These are phyloP conservation scores for Aristolochia californica DNA, from an alignment of 164 flowering plant species.

Conservation along the genomic window DNA sequence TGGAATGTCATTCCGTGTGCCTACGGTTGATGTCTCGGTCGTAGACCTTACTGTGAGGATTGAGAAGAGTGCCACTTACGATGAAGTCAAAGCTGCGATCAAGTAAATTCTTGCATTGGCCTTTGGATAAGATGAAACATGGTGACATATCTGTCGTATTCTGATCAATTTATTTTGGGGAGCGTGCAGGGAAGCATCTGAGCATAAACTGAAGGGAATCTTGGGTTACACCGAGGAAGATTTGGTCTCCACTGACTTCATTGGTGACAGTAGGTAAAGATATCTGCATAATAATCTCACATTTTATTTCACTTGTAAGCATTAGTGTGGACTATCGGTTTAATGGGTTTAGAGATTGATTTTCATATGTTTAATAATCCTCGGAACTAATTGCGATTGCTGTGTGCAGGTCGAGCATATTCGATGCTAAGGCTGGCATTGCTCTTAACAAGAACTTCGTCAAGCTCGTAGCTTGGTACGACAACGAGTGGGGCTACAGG, in stretches of 20 bases:
- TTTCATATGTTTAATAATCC: neutral
- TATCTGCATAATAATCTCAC: too few relatives aligned
- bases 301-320: too few relatives aligned
- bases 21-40: slow-evolving; percentile 65
- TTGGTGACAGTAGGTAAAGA: slow-evolving; percentile 59
- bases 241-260: slow-evolving; percentile 59
- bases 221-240: slow-evolving; percentile 73
- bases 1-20: slow-evolving; percentile 77
- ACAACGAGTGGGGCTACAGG: slow-evolving; percentile 80
- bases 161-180: neutral
- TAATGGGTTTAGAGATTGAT: neutral
- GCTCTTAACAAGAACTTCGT: slow-evolving; percentile 43
- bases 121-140: neutral
- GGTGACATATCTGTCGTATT: neutral
- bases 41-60: slow-evolving; percentile 72
- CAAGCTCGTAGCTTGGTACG: slow-evolving; percentile 64
- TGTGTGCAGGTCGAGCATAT: slow-evolving; percentile 48
- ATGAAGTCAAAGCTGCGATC: slow-evolving; percentile 54
- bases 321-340: neutral
- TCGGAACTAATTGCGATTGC: neutral
- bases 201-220: slow-evolving; percentile 65
- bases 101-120: slow-evolving; percentile 28
- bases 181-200: slow-evolving; percentile 51
- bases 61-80: slow-evolving; percentile 53
- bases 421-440: slow-evolving; percentile 71